A percentile compares a stretch with the other conserved stretches of the same genome.
phyloP scores from a whole-genome alignment of 2,329 filamentous ascomycete genomes.

The Talaromyces sp. region DNA sequence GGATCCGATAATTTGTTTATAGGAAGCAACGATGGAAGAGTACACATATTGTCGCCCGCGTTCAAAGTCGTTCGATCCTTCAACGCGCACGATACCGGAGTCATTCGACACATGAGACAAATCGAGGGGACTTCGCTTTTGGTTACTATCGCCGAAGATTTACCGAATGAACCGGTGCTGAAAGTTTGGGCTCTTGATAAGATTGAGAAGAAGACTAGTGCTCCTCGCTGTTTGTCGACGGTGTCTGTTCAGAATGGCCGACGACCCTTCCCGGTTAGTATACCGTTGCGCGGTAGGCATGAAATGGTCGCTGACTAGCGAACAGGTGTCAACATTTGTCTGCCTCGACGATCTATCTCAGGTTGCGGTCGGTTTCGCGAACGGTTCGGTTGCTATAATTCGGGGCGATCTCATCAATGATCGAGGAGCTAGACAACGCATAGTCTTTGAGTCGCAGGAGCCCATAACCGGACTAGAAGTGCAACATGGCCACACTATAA shows the following conservation, averaged over 20 bases:
- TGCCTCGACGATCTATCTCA: slow-evolving; percentile 86
- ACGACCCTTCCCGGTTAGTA: slow-evolving; percentile 81
- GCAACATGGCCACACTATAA: slow-evolving; percentile 62
- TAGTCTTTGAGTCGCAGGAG: slow-evolving; percentile 94
- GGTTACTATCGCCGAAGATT: slow-evolving; percentile 77
- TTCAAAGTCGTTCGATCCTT: slow-evolving; percentile 88
- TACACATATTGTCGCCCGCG: slow-evolving; percentile 80
- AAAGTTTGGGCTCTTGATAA: slow-evolving; percentile 99
- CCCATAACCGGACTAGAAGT: slow-evolving; percentile 91
- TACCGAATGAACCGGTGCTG: slow-evolving; percentile 80
- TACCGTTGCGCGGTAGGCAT: neutral
- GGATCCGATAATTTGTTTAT: slow-evolving; percentile 89
- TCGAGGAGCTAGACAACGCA: slow-evolving; percentile 86
- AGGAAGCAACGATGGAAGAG: slow-evolving; percentile 77
- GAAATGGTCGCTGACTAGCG: slow-evolving; percentile 7
- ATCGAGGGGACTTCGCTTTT: slow-evolving; percentile 82
- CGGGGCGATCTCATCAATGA: slow-evolving; percentile 94
- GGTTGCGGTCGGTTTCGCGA: slow-evolving; percentile 91
- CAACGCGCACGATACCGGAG: slow-evolving; percentile 72
- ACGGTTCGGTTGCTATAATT: slow-evolving; percentile 90
- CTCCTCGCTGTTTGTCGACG: slow-evolving; percentile 83
- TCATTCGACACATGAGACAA: slow-evolving; percentile 89
- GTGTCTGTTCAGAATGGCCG: slow-evolving; percentile 83
- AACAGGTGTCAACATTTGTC: slow-evolving; percentile 73
- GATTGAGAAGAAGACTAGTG: slow-evolving; percentile 86